Percentiles rank a stretch among this genome's conserved stretches.
Evolutionary conservation across 345 rosid species (phyloP).

Genomic region (Citrus unshiu): DNA sequence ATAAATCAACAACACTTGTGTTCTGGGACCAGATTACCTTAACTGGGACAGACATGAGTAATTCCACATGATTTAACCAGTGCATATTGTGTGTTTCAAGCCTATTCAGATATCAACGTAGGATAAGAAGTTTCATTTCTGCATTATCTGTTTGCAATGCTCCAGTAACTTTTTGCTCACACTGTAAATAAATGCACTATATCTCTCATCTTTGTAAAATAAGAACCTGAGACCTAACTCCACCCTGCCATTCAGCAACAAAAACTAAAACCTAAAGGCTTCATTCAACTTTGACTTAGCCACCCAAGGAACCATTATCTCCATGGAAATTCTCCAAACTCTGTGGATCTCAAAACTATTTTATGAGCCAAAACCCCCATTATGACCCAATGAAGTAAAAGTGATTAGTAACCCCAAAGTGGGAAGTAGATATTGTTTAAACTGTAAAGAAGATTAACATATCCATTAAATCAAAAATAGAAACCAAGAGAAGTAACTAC

Average conservation of each 20-base stretch:
- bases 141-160: background rate
- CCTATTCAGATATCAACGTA: no score
- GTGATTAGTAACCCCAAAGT: background rate
- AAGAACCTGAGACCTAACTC: background rate
- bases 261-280: background rate
- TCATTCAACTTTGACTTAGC: background rate
- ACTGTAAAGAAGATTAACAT: background rate
- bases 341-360: no score
- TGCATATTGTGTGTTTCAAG: background rate
- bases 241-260: background rate
- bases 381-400: background rate
- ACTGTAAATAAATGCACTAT: background rate
- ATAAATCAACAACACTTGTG: background rate
- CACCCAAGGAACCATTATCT: background rate
- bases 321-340: background rate
- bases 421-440: background rate
- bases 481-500: constrained; percentile 23
- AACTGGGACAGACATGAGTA: background rate
- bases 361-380: no score
- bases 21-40: background rate
- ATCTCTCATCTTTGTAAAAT: background rate
- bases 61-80: background rate
- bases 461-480: background rate
- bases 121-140: background rate
- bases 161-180: background rate